Conservation (phyloP, 2,329 filamentous ascomycete genomes). For the Pseudogymnoascus sp. region DNA sequence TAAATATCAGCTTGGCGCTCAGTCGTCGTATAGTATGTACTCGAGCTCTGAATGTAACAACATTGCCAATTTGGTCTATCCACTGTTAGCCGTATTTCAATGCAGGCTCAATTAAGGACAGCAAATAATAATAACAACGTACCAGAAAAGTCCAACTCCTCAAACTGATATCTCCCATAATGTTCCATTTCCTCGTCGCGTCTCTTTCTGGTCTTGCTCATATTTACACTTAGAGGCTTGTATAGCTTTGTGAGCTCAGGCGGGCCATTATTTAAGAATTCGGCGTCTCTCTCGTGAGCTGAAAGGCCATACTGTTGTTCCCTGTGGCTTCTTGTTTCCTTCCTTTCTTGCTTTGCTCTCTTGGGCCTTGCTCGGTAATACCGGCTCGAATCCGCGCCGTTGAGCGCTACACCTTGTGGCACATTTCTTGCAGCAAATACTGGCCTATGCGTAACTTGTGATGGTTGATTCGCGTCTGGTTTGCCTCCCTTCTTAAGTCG, state of each 20-base stretch:
- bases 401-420: not conserved
- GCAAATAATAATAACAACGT: conserved; percentile 14
- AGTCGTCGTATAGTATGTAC: conserved; percentile 74
- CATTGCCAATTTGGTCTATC: conserved; percentile 22
- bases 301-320: not conserved
- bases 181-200: conserved; percentile 20
- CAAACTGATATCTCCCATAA: conserved; percentile 19
- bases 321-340: not conserved
- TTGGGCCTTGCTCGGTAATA: not conserved
- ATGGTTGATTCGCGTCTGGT: not conserved
- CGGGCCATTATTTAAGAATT: conserved; percentile 23
- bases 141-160: conserved; percentile 25
- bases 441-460: not conserved
- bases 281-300: conserved; percentile 17
- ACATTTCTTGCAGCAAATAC: conserved; percentile 1
- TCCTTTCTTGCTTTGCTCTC: not conserved
- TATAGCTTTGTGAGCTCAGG: conserved; percentile 25
- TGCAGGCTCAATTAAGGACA: not conserved
- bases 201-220: conserved; percentile 25
- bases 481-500: not conserved
- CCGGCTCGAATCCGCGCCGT: not conserved
- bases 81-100: not conserved
- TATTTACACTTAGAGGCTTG: conserved; percentile 27
- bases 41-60: conserved; percentile 53
- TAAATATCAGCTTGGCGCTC: conserved; percentile 74